Base-by-base conservation (phyloP, 2,329 filamentous ascomycete genomes). In the Xylariaceae sp. region DNA sequence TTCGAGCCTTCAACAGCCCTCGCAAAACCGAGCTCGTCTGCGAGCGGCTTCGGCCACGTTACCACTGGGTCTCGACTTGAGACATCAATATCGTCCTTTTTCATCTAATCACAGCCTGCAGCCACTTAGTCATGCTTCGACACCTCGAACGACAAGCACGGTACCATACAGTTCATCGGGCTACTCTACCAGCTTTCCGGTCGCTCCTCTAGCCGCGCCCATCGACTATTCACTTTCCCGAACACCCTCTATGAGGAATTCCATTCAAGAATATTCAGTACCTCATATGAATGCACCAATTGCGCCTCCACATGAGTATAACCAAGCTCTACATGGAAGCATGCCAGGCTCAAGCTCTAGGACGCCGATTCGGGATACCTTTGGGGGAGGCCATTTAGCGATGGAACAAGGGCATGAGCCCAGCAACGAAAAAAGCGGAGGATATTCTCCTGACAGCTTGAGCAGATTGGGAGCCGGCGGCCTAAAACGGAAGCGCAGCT, bases 211-310 rank as follows among this genome's bases (percentile, higher is more conserved):
- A 11, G 76, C 77, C 3, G 77, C 79, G 1, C 79, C 79, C 1
- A 72, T 79, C 57, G 78, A 81, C 50, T 80, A 78, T 60, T 72
- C 76, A 2, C 67, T 79, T 11, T 72, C 77, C 1, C 68, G 76
- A 42, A 76, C 75, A 3, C 71, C 73, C 11, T 67, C 66, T 32
- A 67, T 72, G 51, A 65, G 70, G 49, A 64, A 54, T 56, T 68
- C 56, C 63, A 68, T 71, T 32, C 69, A 68, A 26, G 77, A 81
- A 51, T 81, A 80, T 64, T 74, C 74, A 9, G 76, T 79, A 63
- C 73, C 79, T 2, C 79, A 81, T 62, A 72, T 82, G 70, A 80
- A 76, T 62, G 77, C 79, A 2, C 79, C 79, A 1, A 79, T 81
- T 54, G 74, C 75, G 2, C 74, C 78, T 3, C 70, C 79, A 0